phyloP scores from a whole-genome alignment of 257 asterid species.

The Solanum megistacrolobum region DNA sequence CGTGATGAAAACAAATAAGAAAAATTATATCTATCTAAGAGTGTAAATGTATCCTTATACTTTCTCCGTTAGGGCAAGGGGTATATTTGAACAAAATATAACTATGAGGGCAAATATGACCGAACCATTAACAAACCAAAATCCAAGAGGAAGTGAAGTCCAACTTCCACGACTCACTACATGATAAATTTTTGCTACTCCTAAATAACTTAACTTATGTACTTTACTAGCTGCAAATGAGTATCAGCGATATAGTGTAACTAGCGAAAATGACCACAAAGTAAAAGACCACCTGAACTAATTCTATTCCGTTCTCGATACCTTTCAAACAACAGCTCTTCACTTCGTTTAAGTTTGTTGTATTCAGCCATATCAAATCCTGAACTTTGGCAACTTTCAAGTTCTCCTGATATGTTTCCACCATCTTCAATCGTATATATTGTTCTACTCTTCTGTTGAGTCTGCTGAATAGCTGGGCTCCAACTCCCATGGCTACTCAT shows the following conservation, averaged over 20 bases:
- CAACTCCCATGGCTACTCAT: slow-evolving; percentile 70
- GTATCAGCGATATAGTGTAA: neutral
- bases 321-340: slow-evolving; percentile 56
- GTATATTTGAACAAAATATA: neutral
- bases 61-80: neutral
- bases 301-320: slow-evolving; percentile 50
- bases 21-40: neutral
- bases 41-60: neutral
- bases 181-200: neutral
- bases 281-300: slow-evolving; percentile 54
- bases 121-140: neutral
- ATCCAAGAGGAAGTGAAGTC: neutral
- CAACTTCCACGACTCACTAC: neutral
- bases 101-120: neutral
- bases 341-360: slow-evolving; percentile 21
- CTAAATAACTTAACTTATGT: neutral
- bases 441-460: neutral
- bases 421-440: slow-evolving; percentile 2
- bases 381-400: slow-evolving; percentile 8
- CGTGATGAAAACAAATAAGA: neutral
- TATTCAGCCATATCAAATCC: slow-evolving; percentile 58
- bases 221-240: neutral
- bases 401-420: slow-evolving; percentile 1
- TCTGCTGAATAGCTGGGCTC: slow-evolving; percentile 26
- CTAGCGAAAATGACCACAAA: slow-evolving; percentile 35